Base-by-base conservation (phyloP, 2,329 filamentous ascomycete genomes). In the Chrysoporthe austroafricana region DNA sequence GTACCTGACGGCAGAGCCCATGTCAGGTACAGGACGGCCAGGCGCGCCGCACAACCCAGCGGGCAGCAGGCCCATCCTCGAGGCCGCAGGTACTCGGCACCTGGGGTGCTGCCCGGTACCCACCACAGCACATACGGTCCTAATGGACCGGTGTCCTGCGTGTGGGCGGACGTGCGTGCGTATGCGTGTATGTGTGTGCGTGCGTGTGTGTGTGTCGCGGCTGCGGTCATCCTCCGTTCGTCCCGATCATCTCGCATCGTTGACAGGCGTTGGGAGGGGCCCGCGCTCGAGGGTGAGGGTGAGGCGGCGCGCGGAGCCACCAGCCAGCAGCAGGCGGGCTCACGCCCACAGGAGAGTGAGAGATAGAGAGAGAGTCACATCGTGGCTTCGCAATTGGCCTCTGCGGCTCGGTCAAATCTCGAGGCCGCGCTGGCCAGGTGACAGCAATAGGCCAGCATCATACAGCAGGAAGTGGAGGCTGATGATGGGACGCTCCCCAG, bases 401-500 rank as follows among this genome's bases (percentile, higher is more conserved):
- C 60, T n/a, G 39, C 3, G 66, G 61, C 48, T 42, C 52, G 46
- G 61, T 59, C 62, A 59, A 64, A 62, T 56, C 48, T 63, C 62
- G 61, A 58, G 62, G 64, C 60, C 13, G 54, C 59, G 60, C 68
- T 58, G 63, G 56, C 60, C 68, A 46, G 59, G 42, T 66, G 64
- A 58, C 66, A 66, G 50, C 64, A 63, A 69, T 59, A 69, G 66
- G 66, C 63, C 63, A 64, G 63, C 54, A 48, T 52, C 36, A 50
- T 57, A 62, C 66, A 60, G 68, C 68, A 66, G 36, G 63, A 66
- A 70, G 68, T 62, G 62, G 70, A 71, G 70, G 72, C 71, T 72
- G 26, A 71, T 71, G 69, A 69, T 70, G 71, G 71, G 66, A 71
- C 70, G 71, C 18, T 71, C n/a, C 26, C 5, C 65, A 66, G 63